Evolutionary conservation across 768 basidiomycete genomes (phyloP), one percentile per base, ranked within the genome.

Genomic region (Russula sp.): DNA sequence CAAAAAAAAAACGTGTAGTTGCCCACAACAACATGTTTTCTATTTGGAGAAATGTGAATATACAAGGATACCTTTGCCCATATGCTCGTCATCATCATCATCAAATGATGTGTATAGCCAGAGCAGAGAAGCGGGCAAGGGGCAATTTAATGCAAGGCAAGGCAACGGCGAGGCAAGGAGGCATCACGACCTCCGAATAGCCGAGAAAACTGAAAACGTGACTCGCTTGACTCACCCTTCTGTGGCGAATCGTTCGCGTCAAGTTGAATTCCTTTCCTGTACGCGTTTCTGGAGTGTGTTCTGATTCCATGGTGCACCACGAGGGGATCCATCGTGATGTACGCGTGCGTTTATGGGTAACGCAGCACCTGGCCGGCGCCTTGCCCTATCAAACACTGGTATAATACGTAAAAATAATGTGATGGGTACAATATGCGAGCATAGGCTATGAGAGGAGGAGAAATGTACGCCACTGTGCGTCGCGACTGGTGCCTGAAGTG

Each of bases 321-420:
- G 64, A 57, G 59, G 55, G n/a, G 42, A 42, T 32, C 54, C 46
- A 61, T 57, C 59, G 30, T 56, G 59, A 57, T 48, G 42, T 20
- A 44, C 32, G 34, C 49, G 24, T 57, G 38, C 22, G 22, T 42
- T 54, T 24, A 52, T 22, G 26, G 53, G 28, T 44, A 48, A 38
- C 18, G 28, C 49, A 42, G 40, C 44, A 55, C 40, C n/a, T 22
- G 34, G 53, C 22, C 30, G 6, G n/a, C 38, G 38, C 26, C 51
- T n/a, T 22, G 48, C 57, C 48, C 46, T 40, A 60, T n/a, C 38
- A 20, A 26, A 59, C 51, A 38, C 46, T 34, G 48, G 16, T 36
- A 57, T 56, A 52, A 65, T 56, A 65, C 64, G 64, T 65, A 61
- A 65, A 56, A 61, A 40, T 53, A 57, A 65, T n/a, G 59, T 46